Conservation (phyloP, 768 basidiomycete species). For the Termitomyces sp. region DNA sequence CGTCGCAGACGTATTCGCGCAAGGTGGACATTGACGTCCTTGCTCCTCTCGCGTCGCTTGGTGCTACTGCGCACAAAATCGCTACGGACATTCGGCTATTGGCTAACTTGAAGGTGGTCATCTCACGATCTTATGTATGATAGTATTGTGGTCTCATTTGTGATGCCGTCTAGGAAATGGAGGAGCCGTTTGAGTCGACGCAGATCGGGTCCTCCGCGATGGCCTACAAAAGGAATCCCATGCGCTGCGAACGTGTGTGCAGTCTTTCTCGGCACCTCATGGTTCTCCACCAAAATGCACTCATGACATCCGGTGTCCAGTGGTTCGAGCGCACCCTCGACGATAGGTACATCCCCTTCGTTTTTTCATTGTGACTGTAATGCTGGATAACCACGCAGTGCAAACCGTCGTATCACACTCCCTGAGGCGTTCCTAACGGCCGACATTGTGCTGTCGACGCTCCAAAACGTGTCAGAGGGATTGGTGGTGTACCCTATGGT, state of each 20-base stretch:
- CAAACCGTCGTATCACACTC: constrained; percentile 92
- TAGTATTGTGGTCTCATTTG: background rate
- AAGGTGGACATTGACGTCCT: constrained; percentile 96
- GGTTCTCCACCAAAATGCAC: constrained; percentile 92
- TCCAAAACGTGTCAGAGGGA: constrained; percentile 96
- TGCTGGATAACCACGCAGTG: constrained; percentile 38
- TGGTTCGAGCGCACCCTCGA: constrained; percentile 99
- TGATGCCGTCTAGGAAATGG: constrained; percentile 63
- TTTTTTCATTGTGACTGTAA: background rate
- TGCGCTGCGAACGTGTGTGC: constrained; percentile 98
- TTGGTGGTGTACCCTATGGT: constrained; percentile 99
- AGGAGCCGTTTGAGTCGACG: constrained; percentile 98
- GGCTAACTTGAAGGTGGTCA: constrained; percentile 79
- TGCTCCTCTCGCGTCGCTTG: constrained; percentile 82
- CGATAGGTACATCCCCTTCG: constrained; percentile 63
- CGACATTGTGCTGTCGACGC: constrained; percentile 91
- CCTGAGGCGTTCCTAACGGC: constrained; percentile 97
- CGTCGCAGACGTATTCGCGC: constrained; percentile 97
- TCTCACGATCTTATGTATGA: background rate
- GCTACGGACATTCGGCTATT: constrained; percentile 92
- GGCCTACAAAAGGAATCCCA: constrained; percentile 99
- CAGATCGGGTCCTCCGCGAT: constrained; percentile 97
- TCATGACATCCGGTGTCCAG: constrained; percentile 92
- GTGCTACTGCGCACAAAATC: constrained; percentile 96
- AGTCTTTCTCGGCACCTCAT: constrained; percentile 94